A percentile compares a stretch with the other conserved stretches of the same genome.
These are phyloP conservation scores for Candida patagonica DNA, from an alignment of 805 yeast species.

Conservation along the genomic window DNA sequence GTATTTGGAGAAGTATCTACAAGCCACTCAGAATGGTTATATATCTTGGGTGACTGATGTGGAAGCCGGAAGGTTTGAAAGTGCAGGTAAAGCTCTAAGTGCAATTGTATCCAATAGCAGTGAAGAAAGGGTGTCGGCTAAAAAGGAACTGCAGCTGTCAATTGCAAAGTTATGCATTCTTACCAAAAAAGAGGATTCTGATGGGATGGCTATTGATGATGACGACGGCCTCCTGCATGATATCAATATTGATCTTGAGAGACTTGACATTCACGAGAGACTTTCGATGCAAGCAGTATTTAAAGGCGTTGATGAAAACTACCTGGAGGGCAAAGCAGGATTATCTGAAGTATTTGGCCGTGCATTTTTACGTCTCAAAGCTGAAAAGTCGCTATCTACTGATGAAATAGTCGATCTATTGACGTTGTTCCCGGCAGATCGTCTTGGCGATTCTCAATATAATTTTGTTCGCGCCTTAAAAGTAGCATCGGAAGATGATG, in stretches of 20 bases:
- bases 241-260: slow-evolving; percentile 43
- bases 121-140: slow-evolving; percentile 36
- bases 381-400: slow-evolving; percentile 32
- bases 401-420: slow-evolving; percentile 44
- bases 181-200: slow-evolving; percentile 27
- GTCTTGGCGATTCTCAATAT: slow-evolving; percentile 13
- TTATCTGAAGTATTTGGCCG: slow-evolving; percentile 23
- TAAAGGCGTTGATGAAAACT: background rate
- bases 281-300: background rate
- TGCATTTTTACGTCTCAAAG: slow-evolving; percentile 27
- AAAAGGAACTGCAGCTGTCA: slow-evolving; percentile 50
- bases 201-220: slow-evolving; percentile 3
- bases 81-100: slow-evolving; percentile 43
- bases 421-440: slow-evolving; percentile 32
- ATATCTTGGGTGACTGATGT: slow-evolving; percentile 70
- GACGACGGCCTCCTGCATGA: slow-evolving; percentile 28
- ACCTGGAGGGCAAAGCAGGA: slow-evolving; percentile 13
- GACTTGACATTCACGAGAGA: slow-evolving; percentile 38
- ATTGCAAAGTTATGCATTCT: slow-evolving; percentile 62
- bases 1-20: slow-evolving; percentile 45
- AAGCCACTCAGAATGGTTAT: slow-evolving; percentile 26
- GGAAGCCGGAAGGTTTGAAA: slow-evolving; percentile 38
- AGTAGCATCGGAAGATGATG: slow-evolving; percentile 30
- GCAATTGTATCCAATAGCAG: slow-evolving; percentile 21
- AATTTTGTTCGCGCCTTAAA: slow-evolving; percentile 42